Percentiles rank a stretch among this genome's conserved stretches.
Conservation (phyloP, 495 filamentous ascomycete genomes). For the Glarea lozoyensis region DNA sequence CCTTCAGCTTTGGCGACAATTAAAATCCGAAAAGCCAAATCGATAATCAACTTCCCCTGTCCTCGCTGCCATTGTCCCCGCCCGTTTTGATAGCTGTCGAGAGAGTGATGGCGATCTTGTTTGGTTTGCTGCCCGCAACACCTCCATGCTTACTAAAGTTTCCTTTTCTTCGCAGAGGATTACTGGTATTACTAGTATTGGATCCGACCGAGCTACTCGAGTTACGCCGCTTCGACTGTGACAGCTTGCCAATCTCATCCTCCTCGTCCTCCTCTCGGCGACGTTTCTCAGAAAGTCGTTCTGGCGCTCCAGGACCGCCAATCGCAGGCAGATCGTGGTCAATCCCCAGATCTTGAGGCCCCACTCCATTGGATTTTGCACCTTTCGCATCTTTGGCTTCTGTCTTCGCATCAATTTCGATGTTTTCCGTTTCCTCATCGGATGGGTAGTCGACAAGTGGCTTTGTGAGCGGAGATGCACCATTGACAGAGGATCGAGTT, state of each 20-base stretch:
- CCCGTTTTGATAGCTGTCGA: conserved; percentile 21
- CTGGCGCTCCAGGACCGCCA: conserved; percentile 31
- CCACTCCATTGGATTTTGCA: not conserved
- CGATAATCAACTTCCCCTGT: conserved; percentile 11
- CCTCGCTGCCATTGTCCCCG: conserved; percentile 15
- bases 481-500: conserved; percentile 26
- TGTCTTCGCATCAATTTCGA: conserved; percentile 20
- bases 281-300: conserved; percentile 83
- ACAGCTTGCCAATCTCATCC: conserved; percentile 67
- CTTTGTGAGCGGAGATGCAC: conserved; percentile 49
- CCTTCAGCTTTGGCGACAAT: too few relatives aligned
- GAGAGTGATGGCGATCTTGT: conserved; percentile 23
- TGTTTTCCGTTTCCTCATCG: conserved; percentile 62
- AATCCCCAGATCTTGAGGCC: too few relatives aligned
- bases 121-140: conserved; percentile 9
- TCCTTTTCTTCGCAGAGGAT: conserved; percentile 15
- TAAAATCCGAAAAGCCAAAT: too few relatives aligned
- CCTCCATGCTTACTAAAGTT: conserved; percentile 17
- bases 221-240: conserved; percentile 20
- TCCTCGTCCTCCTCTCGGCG: conserved; percentile 83
- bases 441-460: conserved; percentile 87
- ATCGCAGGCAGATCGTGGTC: too few relatives aligned
- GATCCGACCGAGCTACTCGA: conserved; percentile 16
- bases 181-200: conserved; percentile 5
- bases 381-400: conserved; percentile 3